Percentiles rank a stretch among this genome's conserved stretches.
Evolutionary conservation across 495 filamentous ascomycete genomes (phyloP).

Genomic region (Penicillium pulvis): DNA sequence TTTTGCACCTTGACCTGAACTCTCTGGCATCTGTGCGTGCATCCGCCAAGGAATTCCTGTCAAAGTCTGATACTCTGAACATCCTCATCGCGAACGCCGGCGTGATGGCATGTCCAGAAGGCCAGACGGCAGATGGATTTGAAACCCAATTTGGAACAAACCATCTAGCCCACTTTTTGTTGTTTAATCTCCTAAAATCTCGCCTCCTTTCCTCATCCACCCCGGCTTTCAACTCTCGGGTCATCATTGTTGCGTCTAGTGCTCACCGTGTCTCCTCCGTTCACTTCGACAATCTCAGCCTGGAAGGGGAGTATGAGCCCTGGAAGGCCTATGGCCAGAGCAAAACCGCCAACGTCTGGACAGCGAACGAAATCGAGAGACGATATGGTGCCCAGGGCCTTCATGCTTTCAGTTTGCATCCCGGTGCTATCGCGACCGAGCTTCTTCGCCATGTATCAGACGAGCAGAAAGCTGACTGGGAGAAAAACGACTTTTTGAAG

Average conservation of each 20-base stretch:
- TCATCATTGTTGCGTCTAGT: slow-evolving; percentile 42
- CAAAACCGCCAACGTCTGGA: slow-evolving; percentile 40
- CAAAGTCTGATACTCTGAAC: slow-evolving; percentile 38
- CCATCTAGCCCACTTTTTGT: slow-evolving; percentile 51
- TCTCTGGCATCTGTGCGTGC: slow-evolving; percentile 42
- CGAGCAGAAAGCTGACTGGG: slow-evolving; percentile 15
- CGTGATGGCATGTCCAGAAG: slow-evolving; percentile 46
- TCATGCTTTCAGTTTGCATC: slow-evolving; percentile 39
- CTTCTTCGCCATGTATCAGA: slow-evolving; percentile 13
- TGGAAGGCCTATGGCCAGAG: slow-evolving; percentile 32
- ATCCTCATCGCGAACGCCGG: slow-evolving; percentile 52
- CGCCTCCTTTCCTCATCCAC: slow-evolving; percentile 39
- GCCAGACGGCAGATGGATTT: slow-evolving; percentile 42
- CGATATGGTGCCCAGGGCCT: slow-evolving; percentile 39
- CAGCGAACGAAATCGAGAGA: slow-evolving; percentile 43
- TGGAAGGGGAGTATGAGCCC: slow-evolving; percentile 31
- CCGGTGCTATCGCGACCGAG: slow-evolving; percentile 33
- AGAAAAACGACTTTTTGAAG: slow-evolving; percentile 21
- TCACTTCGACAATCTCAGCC: slow-evolving; percentile 26
- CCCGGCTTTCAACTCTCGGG: slow-evolving; percentile 41
- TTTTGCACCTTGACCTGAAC: slow-evolving; percentile 46
- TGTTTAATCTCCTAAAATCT: slow-evolving; percentile 49
- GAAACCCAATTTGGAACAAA: slow-evolving; percentile 52
- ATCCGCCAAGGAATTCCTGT: slow-evolving; percentile 40
- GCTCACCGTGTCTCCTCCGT: slow-evolving; percentile 31